Base-by-base conservation (phyloP, 106 monocot species). In the Platanthera guangdongensis region DNA sequence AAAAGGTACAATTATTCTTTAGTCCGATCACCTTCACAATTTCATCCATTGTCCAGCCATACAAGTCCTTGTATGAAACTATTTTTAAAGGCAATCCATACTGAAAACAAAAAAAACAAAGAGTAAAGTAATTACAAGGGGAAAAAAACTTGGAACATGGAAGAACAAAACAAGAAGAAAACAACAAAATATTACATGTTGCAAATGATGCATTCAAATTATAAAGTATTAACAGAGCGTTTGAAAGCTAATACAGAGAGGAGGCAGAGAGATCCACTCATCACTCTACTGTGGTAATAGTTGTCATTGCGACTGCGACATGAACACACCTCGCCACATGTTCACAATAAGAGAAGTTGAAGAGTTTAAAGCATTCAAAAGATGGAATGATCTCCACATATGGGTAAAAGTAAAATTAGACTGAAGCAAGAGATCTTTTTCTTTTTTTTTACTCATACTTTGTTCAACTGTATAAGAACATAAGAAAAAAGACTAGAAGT, bases 1-100 rank as follows among this genome's bases (percentile, higher is more conserved):
- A 99, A 78, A 99, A 99, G 1, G 99, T 99, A 77, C 99, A 99
- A 62, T 99, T 99, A 49, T 99, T 99, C 84, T 99, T 99, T 47
- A 99, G 70, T 47, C 99, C 99, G 75, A 99, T 99, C 67, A 86
- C 83, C 74, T 92, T 94, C 79, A 99, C 99, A 73, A 99, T 99
- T 71, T 99, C 99, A 88, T 99, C 99, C 99, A 99, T 99, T 57
- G 99, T 99, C 99, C 99, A 99, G 18, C 92, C 92, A 87, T 99
- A 99, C 54, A 99, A 78, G 73, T 88, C 92, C 80, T 92, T 99
- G 86, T 99, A 99, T 1, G 99, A 99, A 68, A 99, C 94, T 50
- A 99, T 81, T 81, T 92, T 99, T 55, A 99, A 81, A 25, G 94
- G 99, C 83, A 99, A 80, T 8, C 99, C 92, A 85, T 95, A 96